Evolutionary conservation across 805 yeast genomes (phyloP).

Genomic region (Priceomyces castillae): DNA sequence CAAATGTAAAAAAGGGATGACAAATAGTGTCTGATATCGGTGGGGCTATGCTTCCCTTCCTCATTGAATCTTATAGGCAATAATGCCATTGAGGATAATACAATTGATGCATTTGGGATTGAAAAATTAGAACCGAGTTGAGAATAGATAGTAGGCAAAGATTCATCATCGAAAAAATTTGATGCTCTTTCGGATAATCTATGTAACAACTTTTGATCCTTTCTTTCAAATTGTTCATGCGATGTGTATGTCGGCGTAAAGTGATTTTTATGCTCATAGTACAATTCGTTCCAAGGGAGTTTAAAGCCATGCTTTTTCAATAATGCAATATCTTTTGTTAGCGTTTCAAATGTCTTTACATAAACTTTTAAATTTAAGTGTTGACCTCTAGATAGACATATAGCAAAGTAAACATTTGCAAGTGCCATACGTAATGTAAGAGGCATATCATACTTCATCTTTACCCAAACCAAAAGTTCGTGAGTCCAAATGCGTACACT

Average conservation of each 20-base stretch:
- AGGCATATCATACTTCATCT: slow-evolving; percentile 80
- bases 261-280: slow-evolving; percentile 30
- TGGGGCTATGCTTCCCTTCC: slow-evolving; percentile 21
- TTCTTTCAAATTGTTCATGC: slow-evolving; percentile 47
- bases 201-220: slow-evolving; percentile 46
- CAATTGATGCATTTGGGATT: slow-evolving; percentile 49
- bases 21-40: slow-evolving; percentile 53
- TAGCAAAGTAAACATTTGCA: slow-evolving; percentile 66
- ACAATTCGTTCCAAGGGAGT: slow-evolving; percentile 52
- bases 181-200: slow-evolving; percentile 54
- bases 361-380: slow-evolving; percentile 57
- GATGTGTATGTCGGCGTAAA: slow-evolving; percentile 40
- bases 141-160: slow-evolving; percentile 51
- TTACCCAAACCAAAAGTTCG: slow-evolving; percentile 74
- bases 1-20: slow-evolving; percentile 73
- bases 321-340: slow-evolving; percentile 49
- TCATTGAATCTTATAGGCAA: slow-evolving; percentile 47
- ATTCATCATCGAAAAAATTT: slow-evolving; percentile 48
- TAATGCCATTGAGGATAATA: slow-evolving; percentile 51
- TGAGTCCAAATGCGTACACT: slow-evolving; percentile 83
- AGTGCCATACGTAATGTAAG: slow-evolving; percentile 56
- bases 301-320: slow-evolving; percentile 39
- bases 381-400: slow-evolving; percentile 74
- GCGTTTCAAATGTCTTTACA: slow-evolving; percentile 55
- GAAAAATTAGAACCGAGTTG: slow-evolving; percentile 52